These are phyloP conservation scores for Aspergillus diversus DNA, from an alignment of 495 filamentous ascomycete species.

Conservation along the genomic window DNA sequence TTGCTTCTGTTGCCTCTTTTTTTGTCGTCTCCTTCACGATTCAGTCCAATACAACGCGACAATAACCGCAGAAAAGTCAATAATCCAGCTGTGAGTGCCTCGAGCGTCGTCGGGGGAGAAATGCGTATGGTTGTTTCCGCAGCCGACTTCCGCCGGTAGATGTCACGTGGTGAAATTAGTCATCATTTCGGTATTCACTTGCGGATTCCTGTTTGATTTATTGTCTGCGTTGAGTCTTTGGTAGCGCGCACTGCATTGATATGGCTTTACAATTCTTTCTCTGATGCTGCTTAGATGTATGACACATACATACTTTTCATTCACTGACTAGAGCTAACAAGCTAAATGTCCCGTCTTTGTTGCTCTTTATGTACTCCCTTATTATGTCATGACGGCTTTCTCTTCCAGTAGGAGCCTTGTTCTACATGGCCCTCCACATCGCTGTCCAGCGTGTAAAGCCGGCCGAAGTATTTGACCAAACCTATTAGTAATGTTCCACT, in stretches of 20 bases:
- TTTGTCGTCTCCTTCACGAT: neutral
- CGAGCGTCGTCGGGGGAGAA: slow-evolving; percentile 21
- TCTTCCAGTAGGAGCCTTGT: neutral
- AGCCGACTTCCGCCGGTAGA: slow-evolving; percentile 33
- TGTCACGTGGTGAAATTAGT: slow-evolving; percentile 27
- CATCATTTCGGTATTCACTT: neutral
- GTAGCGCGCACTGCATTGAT: neutral
- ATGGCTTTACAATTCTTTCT: neutral
- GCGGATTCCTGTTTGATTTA: too few species aligned
- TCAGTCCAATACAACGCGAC: slow-evolving; percentile 7
- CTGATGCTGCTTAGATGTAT: neutral
- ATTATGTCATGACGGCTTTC: neutral
- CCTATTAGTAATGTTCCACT: slow-evolving; percentile 15
- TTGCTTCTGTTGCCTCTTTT: neutral
- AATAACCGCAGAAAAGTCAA: slow-evolving; percentile 11
- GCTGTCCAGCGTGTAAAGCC: slow-evolving; percentile 10
- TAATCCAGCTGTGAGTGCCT: slow-evolving; percentile 19
- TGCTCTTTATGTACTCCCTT: neutral
- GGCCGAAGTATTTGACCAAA: neutral
- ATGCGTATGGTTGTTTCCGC: slow-evolving; percentile 23
- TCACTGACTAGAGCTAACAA: neutral
- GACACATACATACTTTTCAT: neutral
- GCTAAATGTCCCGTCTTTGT: neutral
- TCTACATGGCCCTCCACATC: slow-evolving; percentile 2
- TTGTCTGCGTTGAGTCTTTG: neutral